Percentiles rank a stretch among this genome's conserved stretches.
Evolutionary conservation across 202 grass and related monocot species (phyloP).

Genomic region (Schoenoplectus triqueter): DNA sequence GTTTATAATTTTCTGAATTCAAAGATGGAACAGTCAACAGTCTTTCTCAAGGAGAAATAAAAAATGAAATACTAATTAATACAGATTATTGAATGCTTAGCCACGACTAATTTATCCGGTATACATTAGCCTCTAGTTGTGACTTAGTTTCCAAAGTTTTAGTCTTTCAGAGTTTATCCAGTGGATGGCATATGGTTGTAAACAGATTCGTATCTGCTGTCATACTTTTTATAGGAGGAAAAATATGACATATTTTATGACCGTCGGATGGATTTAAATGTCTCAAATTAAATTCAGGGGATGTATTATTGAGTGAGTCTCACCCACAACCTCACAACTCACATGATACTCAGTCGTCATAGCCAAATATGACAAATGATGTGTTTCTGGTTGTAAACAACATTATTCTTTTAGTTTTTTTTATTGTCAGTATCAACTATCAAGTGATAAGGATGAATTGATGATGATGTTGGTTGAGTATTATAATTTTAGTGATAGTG

Average conservation of each 20-base stretch:
- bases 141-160: conserved; percentile 8
- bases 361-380: no score
- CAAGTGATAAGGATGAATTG: background rate
- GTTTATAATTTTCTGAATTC: background rate
- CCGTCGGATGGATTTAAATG: no score
- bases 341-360: no score
- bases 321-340: no score
- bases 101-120: background rate
- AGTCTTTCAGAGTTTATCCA: background rate
- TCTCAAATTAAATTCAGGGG: no score
- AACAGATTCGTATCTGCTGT: background rate
- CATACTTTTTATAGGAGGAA: no score
- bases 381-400: no score
- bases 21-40: background rate
- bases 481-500: background rate
- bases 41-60: background rate
- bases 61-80: background rate
- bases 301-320: no score
- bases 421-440: background rate
- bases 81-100: background rate
- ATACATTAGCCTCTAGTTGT: background rate
- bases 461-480: background rate
- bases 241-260: no score
- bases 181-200: background rate
- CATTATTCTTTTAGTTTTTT: background rate